A percentile compares a stretch with the other conserved stretches of the same genome.
phyloP scores from a whole-genome alignment of 2,329 filamentous ascomycete species.

The Aspergillus sojae region DNA sequence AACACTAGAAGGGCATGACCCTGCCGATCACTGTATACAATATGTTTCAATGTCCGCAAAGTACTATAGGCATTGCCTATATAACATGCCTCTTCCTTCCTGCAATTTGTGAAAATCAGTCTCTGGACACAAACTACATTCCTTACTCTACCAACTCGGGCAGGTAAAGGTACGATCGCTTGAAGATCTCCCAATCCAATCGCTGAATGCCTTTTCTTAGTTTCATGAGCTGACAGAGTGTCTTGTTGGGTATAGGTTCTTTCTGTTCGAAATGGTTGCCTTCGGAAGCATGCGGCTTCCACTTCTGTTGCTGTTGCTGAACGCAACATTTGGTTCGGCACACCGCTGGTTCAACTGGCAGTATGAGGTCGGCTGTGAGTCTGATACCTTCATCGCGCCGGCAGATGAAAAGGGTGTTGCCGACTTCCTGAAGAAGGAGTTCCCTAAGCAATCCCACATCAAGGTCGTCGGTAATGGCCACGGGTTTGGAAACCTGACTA shows the following conservation, averaged over 20 bases:
- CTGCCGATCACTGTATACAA: constrained; percentile 1
- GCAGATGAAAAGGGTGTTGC: constrained; percentile 13
- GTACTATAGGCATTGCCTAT: neutral
- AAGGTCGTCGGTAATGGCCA: constrained; percentile 25
- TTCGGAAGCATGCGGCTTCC: neutral
- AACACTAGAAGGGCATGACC: neutral
- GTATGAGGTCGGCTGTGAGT: constrained; percentile 21
- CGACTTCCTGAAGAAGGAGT: constrained; percentile 18
- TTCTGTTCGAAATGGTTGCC: neutral
- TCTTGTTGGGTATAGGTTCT: neutral
- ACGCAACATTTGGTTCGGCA: constrained; percentile 2
- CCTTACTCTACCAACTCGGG: neutral
- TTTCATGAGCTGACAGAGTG: neutral
- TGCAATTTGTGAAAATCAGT: neutral
- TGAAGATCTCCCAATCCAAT: neutral
- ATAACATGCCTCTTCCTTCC: neutral
- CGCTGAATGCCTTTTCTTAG: neutral
- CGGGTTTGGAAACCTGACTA: constrained; percentile 24
- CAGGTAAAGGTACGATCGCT: neutral
- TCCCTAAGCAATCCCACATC: constrained; percentile 15
- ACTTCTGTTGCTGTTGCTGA: constrained; percentile 1
- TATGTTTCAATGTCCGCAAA: neutral
- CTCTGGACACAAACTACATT: neutral
- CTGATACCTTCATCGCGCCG: constrained; percentile 18
- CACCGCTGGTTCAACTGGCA: constrained; percentile 25